phyloP scores from a whole-genome alignment of 139 green algal species.

The Tetradesmus lagerheimii region DNA sequence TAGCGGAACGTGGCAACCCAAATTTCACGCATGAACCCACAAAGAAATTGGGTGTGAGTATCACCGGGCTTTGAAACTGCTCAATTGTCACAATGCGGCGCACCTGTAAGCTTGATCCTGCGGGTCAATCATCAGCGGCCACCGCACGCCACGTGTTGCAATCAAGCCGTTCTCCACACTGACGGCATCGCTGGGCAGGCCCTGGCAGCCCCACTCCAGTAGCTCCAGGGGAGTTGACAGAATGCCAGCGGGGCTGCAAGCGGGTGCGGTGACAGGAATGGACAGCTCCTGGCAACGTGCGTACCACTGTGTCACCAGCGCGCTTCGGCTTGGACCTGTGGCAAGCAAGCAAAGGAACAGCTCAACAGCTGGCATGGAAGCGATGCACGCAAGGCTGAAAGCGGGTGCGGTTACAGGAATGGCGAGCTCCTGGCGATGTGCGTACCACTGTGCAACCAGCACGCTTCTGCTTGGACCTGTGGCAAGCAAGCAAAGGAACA shows the following conservation, averaged over 20 bases:
- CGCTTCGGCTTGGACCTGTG: constrained; percentile 56
- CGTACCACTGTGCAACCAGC: neutral
- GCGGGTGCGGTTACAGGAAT: neutral
- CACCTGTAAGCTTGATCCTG: constrained; percentile 79
- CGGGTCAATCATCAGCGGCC: constrained; percentile 88
- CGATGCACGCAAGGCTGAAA: neutral
- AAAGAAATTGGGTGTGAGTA: too few species aligned
- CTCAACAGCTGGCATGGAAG: too few species aligned
- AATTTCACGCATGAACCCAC: too few species aligned
- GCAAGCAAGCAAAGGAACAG: too few species aligned
- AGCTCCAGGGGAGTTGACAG: constrained; percentile 73
- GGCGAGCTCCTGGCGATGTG: neutral
- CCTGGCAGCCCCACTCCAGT: constrained; percentile 71
- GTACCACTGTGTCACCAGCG: constrained; percentile 66
- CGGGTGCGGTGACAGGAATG: constrained; percentile 59
- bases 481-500: too few species aligned
- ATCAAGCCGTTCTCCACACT: constrained; percentile 85
- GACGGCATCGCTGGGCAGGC: constrained; percentile 79
- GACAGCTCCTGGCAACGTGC: constrained; percentile 50
- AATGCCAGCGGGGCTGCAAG: constrained; percentile 57
- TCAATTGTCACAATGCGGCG: neutral
- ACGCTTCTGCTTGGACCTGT: neutral
- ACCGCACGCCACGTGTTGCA: constrained; percentile 69
- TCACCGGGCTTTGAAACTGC: too few species aligned
- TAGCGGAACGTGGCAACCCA: too few species aligned